Conservation (phyloP, 805 yeast genomes). For the Grigorovia transvaalensis region DNA sequence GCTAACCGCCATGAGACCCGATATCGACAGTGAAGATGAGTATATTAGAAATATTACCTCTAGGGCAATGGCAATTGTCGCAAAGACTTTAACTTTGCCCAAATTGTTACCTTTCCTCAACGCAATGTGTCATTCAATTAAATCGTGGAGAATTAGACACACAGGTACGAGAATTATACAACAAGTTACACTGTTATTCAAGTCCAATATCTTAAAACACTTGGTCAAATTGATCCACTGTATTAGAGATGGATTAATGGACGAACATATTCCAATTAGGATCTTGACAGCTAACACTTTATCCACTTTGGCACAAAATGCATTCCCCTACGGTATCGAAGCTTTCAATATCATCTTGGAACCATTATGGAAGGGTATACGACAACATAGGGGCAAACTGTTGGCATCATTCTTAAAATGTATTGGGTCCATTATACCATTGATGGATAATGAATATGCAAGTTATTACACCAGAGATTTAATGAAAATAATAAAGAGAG, state of each 20-base stretch:
- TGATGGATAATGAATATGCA: slow-evolving; percentile 78
- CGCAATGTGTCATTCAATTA: slow-evolving; percentile 68
- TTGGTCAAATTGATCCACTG: slow-evolving; percentile 55
- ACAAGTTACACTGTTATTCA: slow-evolving; percentile 58
- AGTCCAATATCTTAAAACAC: slow-evolving; percentile 68
- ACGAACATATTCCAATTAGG: slow-evolving; percentile 59
- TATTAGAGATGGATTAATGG: slow-evolving; percentile 46
- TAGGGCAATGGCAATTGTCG: slow-evolving; percentile 73
- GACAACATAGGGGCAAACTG: slow-evolving; percentile 64
- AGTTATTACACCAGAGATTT: slow-evolving; percentile 69
- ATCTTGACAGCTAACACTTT: slow-evolving; percentile 62
- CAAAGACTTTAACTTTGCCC: slow-evolving; percentile 66
- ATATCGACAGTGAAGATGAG: slow-evolving; percentile 75
- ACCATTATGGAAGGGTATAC: slow-evolving; percentile 72
- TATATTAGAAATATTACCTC: slow-evolving; percentile 68
- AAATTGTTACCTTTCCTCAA: slow-evolving; percentile 65
- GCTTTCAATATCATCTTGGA: slow-evolving; percentile 67
- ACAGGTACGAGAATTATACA: slow-evolving; percentile 73
- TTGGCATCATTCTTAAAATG: slow-evolving; percentile 70
- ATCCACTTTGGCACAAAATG: slow-evolving; percentile 67
- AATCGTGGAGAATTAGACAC: slow-evolving; percentile 73
- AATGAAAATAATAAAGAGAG: slow-evolving; percentile 54
- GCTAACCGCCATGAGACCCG: slow-evolving; percentile 71
- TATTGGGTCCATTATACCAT: slow-evolving; percentile 68
- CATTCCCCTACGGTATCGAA: slow-evolving; percentile 83